These are phyloP conservation scores for Theobroma cacao DNA, from an alignment of 345 rosid genomes.

Conservation along the genomic window DNA sequence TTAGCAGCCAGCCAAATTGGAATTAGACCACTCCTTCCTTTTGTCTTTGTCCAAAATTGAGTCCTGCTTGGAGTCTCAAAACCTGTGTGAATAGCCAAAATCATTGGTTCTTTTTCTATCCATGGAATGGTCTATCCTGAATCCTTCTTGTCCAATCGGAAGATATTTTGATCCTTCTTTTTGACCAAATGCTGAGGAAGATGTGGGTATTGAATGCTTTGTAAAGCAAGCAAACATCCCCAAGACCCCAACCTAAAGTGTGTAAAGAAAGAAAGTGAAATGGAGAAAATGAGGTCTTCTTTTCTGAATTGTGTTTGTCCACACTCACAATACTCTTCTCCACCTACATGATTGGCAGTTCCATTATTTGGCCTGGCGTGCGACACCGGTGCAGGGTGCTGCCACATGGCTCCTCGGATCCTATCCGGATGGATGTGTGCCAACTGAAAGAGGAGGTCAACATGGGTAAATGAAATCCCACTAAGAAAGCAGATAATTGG, in stretches of 20 bases:
- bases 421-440: background rate
- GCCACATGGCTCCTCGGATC: slow-evolving; percentile 18
- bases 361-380: slow-evolving; percentile 5
- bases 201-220: background rate
- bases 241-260: slow-evolving; percentile 4
- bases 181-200: slow-evolving; percentile 20
- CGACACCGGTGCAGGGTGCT: slow-evolving; percentile 2
- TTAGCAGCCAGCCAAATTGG: slow-evolving; percentile 2
- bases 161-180: slow-evolving; percentile 21
- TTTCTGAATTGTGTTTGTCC: slow-evolving; percentile 4
- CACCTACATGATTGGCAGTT: background rate
- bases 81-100: background rate
- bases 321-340: background rate
- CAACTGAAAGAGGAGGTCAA: background rate
- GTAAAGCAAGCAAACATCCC: background rate
- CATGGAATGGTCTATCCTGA: slow-evolving; percentile 13
- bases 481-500: background rate
- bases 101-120: background rate
- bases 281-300: slow-evolving; percentile 17
- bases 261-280: background rate
- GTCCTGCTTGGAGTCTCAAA: background rate
- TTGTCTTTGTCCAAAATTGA: background rate
- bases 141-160: slow-evolving; percentile 12
- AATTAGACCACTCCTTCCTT: background rate
- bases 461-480: background rate